A percentile compares a stretch with the other conserved stretches of the same genome.
Evolutionary conservation across 768 basidiomycete genomes (phyloP).

Genomic region (Pleurotus pulmonarius): DNA sequence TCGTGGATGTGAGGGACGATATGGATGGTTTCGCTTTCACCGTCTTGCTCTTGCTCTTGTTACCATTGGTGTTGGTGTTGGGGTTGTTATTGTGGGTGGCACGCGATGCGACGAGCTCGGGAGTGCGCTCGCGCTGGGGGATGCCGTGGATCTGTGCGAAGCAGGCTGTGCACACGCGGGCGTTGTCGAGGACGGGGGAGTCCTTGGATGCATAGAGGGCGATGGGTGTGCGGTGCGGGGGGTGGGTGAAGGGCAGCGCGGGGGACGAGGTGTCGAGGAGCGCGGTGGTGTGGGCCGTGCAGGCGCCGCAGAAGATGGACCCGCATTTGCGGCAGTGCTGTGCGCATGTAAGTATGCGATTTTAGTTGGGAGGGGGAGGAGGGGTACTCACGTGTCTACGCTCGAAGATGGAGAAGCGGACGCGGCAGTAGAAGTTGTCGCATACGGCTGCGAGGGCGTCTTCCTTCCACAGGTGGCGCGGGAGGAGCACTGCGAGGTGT

Average conservation of each 20-base stretch:
- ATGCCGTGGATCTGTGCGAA: constrained; percentile 68
- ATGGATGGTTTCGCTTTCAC: constrained; percentile 1
- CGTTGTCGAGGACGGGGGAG: constrained; percentile 46
- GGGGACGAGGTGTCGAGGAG: constrained; percentile 67
- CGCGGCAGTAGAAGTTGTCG: constrained; percentile 71
- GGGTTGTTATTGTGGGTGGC: constrained; percentile 12
- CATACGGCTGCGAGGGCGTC: constrained; percentile 60
- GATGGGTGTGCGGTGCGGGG: constrained; percentile 66
- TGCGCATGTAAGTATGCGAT: no score
- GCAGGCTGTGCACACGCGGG: constrained; percentile 78
- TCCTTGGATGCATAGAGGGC: constrained; percentile 50
- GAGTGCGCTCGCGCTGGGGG: constrained; percentile 40
- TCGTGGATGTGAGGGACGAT: constrained; percentile 16
- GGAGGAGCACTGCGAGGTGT: constrained; percentile 74
- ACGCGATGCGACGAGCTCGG: constrained; percentile 29
- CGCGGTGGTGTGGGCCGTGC: constrained; percentile 54
- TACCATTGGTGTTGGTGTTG: no score
- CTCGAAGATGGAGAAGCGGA: constrained; percentile 63
- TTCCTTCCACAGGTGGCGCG: constrained; percentile 74
- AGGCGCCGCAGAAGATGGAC: constrained; percentile 67
- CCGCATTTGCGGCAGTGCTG: constrained; percentile 72
- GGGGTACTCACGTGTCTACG: constrained; percentile 63
- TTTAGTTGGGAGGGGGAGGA: no score
- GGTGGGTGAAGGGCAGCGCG: constrained; percentile 59
- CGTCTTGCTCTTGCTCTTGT: no score